A percentile compares a stretch with the other conserved stretches of the same genome.
phyloP scores from a whole-genome alignment of 768 basidiomycete species.

The Xanthoconium purpureum region DNA sequence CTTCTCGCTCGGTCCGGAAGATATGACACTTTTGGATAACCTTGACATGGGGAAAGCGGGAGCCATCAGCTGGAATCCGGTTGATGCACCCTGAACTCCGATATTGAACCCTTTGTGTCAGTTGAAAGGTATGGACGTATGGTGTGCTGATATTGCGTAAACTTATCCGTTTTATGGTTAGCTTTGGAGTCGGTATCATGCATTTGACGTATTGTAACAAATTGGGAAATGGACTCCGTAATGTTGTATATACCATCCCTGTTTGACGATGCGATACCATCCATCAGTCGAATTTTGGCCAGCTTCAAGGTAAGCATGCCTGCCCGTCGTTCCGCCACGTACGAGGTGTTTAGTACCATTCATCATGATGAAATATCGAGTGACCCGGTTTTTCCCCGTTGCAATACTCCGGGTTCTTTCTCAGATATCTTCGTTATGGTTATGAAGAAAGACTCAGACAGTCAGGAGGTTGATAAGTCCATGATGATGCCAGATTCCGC shows the following conservation, averaged over 20 bases:
- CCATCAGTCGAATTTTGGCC: neutral
- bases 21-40: constrained; percentile 61
- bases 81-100: constrained; percentile 41
- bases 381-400: neutral
- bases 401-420: neutral
- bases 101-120: constrained; percentile 10
- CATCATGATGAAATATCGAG: neutral
- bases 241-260: neutral
- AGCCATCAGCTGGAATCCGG: constrained; percentile 82
- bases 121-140: neutral
- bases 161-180: neutral
- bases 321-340: neutral
- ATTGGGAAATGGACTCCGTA: neutral
- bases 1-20: constrained; percentile 64
- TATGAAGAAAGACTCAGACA: neutral
- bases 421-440: too few species aligned
- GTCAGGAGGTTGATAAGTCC: neutral
- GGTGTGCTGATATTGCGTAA: neutral
- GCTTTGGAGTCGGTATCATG: neutral
- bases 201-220: neutral
- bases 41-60: constrained; percentile 75
- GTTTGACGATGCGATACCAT: neutral
- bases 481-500: too few species aligned
- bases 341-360: neutral
- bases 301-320: neutral